phyloP scores from a whole-genome alignment of 331 rosid species.

The Spiraea crenata region DNA sequence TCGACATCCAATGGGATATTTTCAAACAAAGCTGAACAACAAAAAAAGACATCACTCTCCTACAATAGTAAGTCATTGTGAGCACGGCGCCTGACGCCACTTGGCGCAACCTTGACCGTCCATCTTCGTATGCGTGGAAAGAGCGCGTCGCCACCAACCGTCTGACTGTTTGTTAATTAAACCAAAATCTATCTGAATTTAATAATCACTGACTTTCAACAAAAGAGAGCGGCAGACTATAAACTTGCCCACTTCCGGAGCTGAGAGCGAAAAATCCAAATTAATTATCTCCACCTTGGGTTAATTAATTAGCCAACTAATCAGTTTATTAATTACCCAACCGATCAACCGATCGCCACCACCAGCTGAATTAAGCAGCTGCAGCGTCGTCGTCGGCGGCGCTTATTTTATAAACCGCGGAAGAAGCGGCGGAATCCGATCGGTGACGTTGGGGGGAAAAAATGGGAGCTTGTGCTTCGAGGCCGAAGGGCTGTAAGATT shows the following conservation, averaged over 20 bases:
- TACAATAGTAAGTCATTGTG: background rate
- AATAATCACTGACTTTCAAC: background rate
- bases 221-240: background rate
- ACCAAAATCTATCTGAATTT: background rate
- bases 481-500: slow-evolving; percentile 47
- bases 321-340: background rate
- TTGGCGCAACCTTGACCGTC: background rate
- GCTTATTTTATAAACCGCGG: background rate
- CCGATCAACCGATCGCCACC: background rate
- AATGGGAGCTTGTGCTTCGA: slow-evolving; percentile 82
- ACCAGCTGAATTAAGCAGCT: no score
- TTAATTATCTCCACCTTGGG: background rate
- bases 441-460: background rate
- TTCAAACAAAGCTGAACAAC: no score
- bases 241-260: slow-evolving; percentile 6
- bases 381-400: no score
- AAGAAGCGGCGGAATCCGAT: background rate
- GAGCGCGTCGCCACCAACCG: slow-evolving; percentile 1
- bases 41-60: background rate
- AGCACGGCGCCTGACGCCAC: background rate
- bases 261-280: background rate
- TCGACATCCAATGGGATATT: no score
- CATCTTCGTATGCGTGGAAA: background rate
- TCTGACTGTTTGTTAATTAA: background rate
- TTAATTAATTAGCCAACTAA: background rate